A percentile compares a stretch with the other conserved stretches of the same genome.
phyloP scores from a whole-genome alignment of 2,329 filamentous ascomycete species.

The Albifimbria verrucaria region DNA sequence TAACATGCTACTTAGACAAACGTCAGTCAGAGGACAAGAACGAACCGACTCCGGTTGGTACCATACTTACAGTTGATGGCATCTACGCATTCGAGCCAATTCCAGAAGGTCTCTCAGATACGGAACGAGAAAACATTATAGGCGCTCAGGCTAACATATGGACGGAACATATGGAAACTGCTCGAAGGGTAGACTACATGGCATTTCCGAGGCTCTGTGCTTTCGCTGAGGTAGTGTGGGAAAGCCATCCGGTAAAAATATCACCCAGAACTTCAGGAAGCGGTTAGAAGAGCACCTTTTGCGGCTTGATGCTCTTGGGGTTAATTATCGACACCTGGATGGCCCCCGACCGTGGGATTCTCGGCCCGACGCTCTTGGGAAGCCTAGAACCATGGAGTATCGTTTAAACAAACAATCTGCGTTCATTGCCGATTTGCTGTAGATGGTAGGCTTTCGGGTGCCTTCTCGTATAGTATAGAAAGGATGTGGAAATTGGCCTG shows the following conservation, averaged over 20 bases:
- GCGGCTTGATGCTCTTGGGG: conserved; percentile 9
- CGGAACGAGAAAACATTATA: conserved; percentile 7
- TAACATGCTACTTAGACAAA: conserved; percentile 12
- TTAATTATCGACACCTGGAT: conserved; percentile 10
- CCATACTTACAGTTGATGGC: conserved; percentile 9
- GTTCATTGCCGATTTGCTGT: conserved; percentile 4
- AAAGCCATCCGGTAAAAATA: conserved; percentile 2
- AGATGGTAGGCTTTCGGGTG: too few relatives aligned
- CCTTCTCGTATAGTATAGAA: too few relatives aligned
- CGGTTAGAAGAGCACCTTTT: conserved; percentile 7
- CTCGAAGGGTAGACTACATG: conserved; percentile 13
- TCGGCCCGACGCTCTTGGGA: conserved; percentile 10
- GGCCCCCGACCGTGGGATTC: conserved; percentile 13
- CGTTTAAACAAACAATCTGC: conserved; percentile 2
- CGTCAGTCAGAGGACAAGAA: conserved; percentile 13
- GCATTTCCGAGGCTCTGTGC: conserved; percentile 9
- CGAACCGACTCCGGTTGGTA: conserved; percentile 12
- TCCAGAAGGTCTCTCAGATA: conserved; percentile 7
- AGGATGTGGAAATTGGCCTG: too few relatives aligned
- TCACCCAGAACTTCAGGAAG: conserved; percentile 3
- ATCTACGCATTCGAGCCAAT: conserved; percentile 11
- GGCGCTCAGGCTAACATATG: conserved; percentile 14
- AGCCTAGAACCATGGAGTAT: conserved; percentile 5
- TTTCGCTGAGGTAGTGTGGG: conserved; percentile 13
- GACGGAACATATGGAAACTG: conserved; percentile 15